Evolutionary conservation across 2,329 filamentous ascomycete genomes (phyloP).

Genomic region (Aureobasidium sp.): DNA sequence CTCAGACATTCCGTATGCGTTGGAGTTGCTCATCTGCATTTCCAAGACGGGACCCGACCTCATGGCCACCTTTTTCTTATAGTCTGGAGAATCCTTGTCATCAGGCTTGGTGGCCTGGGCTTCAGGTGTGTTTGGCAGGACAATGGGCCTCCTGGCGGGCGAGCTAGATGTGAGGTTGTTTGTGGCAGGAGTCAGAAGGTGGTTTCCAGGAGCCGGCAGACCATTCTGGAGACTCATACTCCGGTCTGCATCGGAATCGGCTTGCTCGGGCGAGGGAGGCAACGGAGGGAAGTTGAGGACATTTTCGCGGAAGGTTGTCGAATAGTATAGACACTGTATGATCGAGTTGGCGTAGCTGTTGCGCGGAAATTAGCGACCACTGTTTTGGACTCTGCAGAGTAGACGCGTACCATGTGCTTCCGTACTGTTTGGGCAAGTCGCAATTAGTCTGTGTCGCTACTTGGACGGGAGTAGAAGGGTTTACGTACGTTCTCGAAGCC

Average conservation of each 20-base stretch:
- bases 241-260: constrained; percentile 26
- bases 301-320: constrained; percentile 84
- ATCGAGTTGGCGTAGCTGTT: constrained; percentile 96
- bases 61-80: constrained; percentile 95
- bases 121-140: constrained; percentile 18
- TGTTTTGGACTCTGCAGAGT: not conserved
- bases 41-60: constrained; percentile 80
- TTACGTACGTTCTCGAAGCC: constrained; percentile 88
- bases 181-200: constrained; percentile 12
- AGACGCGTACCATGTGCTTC: constrained; percentile 79
- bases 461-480: not conserved
- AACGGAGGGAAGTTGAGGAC: constrained; percentile 75
- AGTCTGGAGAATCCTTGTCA: constrained; percentile 90
- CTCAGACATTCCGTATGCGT: constrained; percentile 84
- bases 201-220: constrained; percentile 46
- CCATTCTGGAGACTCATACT: constrained; percentile 28
- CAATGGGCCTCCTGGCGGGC: constrained; percentile 17
- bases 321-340: constrained; percentile 94
- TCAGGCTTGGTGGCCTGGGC: constrained; percentile 55
- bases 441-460: constrained; percentile 17
- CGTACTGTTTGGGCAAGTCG: constrained; percentile 57
- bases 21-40: constrained; percentile 71
- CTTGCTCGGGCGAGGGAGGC: constrained; percentile 9
- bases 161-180: constrained; percentile 17
- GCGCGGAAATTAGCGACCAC: not conserved